These are phyloP conservation scores for Allium cepa DNA, from an alignment of 106 monocot species.

Conservation along the genomic window DNA sequence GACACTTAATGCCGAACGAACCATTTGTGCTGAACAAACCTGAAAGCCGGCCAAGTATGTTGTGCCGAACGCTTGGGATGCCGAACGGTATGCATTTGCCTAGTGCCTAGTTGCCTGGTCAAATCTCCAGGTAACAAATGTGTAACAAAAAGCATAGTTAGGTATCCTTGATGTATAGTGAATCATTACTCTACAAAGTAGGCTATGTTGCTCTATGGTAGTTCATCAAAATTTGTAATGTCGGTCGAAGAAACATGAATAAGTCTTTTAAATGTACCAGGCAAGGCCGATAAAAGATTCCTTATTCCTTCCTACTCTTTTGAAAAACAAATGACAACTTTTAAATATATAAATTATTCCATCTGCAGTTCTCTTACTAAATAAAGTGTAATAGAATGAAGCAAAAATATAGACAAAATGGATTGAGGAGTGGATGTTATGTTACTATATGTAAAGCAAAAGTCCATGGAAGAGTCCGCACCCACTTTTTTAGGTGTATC, in stretches of 20 bases:
- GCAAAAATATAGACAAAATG: neutral
- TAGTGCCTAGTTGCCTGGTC: too few relatives aligned
- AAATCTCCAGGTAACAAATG: too few relatives aligned
- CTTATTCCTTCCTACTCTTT: conserved; percentile 84
- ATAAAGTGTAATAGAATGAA: neutral
- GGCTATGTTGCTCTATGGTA: conserved; percentile 53
- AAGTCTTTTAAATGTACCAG: conserved; percentile 54
- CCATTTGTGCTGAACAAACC: too few relatives aligned
- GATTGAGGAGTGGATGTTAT: too few relatives aligned
- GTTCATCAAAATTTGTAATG: conserved; percentile 74
- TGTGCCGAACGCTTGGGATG: too few relatives aligned
- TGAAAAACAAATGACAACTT: conserved; percentile 8
- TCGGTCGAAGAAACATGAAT: conserved; percentile 87
- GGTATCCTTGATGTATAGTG: too few relatives aligned
- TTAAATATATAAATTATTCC: neutral
- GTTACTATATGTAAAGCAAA: too few relatives aligned
- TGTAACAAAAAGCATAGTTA: neutral
- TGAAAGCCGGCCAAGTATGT: too few relatives aligned
- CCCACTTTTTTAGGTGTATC: conserved; percentile 95
- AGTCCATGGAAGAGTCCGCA: conserved; percentile 14
- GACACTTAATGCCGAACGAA: too few relatives aligned
- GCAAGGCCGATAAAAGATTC: conserved; percentile 66
- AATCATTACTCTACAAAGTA: neutral
- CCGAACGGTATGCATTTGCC: too few relatives aligned
- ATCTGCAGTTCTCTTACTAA: neutral